Conservation (phyloP, 345 rosid genomes). For the Gossypium australe region DNA sequence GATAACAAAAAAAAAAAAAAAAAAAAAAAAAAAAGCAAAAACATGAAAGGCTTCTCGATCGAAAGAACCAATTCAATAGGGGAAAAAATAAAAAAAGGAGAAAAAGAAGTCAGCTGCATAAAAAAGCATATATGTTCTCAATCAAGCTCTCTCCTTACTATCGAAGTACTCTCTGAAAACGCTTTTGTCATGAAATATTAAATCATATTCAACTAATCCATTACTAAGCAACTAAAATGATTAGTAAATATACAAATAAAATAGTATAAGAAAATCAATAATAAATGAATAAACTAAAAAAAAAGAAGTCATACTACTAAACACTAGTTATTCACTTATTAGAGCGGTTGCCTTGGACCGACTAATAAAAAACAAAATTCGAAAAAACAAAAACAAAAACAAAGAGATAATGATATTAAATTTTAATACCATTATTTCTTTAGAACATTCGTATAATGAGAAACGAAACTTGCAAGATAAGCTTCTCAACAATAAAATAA, state of each 20-base stretch:
- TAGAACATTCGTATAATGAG: background rate
- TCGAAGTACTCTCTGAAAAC: background rate
- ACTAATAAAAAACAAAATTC: background rate
- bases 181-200: background rate
- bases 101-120: background rate
- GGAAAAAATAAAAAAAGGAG: background rate
- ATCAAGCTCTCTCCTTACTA: too few species aligned
- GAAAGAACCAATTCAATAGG: background rate
- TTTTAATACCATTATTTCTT: background rate
- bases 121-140: background rate
- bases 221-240: background rate
- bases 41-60: background rate
- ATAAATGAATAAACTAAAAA: background rate
- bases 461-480: slow-evolving; percentile 3
- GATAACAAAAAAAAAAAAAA: background rate
- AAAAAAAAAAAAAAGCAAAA: background rate
- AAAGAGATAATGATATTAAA: background rate
- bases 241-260: background rate
- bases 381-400: too few species aligned
- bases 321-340: background rate
- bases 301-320: too few species aligned
- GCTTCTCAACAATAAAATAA: background rate
- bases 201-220: background rate
- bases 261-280: background rate
- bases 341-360: background rate